A percentile compares a stretch with the other conserved stretches of the same genome.
These are phyloP conservation scores for Penicillium steckii DNA, from an alignment of 495 filamentous ascomycete species.

Conservation along the genomic window DNA sequence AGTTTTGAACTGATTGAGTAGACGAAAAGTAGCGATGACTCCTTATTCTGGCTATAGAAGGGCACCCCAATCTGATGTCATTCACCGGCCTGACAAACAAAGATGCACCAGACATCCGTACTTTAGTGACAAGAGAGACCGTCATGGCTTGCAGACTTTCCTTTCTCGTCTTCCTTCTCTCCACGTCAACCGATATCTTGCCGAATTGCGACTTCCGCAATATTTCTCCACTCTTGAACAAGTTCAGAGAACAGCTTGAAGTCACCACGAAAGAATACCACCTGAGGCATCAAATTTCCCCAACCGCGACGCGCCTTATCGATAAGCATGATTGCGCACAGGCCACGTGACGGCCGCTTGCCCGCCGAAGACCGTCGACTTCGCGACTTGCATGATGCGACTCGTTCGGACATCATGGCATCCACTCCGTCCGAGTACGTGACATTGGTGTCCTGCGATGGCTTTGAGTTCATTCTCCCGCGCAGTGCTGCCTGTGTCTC, in stretches of 20 bases:
- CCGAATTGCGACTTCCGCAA: too few relatives aligned
- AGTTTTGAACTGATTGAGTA: background rate
- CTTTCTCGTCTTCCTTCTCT: too few relatives aligned
- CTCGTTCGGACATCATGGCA: constrained; percentile 16
- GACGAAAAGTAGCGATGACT: constrained; percentile 15
- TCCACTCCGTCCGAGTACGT: constrained; percentile 54
- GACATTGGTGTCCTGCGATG: constrained; percentile 83
- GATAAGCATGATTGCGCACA: background rate
- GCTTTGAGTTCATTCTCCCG: constrained; percentile 82
- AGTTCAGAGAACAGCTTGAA: too few relatives aligned
- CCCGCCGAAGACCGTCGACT: background rate
- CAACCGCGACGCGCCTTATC: background rate
- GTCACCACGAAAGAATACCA: background rate
- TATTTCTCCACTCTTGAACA: too few relatives aligned
- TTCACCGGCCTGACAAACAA: background rate
- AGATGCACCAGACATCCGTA: background rate
- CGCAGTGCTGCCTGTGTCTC: constrained; percentile 74
- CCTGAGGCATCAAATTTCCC: background rate
- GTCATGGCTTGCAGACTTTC: too few relatives aligned
- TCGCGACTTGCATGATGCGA: constrained; percentile 5
- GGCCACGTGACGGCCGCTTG: background rate
- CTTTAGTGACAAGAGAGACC: background rate
- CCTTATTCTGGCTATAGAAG: background rate
- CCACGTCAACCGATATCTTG: too few relatives aligned
- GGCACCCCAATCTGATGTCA: constrained; percentile 1